Conservation (phyloP, 2,329 filamentous ascomycete species). For the Sporothrix phasma region DNA sequence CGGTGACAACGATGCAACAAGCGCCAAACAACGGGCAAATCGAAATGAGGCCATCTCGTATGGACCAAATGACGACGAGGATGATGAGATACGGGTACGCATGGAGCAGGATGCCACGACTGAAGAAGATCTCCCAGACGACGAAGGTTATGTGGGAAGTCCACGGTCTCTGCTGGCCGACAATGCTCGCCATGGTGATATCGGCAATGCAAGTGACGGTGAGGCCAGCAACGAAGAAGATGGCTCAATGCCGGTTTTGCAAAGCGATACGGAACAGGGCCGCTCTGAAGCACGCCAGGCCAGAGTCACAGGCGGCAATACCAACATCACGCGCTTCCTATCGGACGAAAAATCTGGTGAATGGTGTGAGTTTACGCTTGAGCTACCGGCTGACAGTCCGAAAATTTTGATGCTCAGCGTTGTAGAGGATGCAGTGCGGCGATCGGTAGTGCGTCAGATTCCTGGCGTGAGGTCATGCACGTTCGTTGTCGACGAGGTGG, state of each 20-base stretch:
- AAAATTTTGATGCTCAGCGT: conserved; percentile 91
- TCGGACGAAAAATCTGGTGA: conserved; percentile 66
- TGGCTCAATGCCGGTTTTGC: conserved; percentile 24
- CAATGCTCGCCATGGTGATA: background rate
- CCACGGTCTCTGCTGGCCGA: conserved; percentile 28
- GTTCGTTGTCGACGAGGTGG: conserved; percentile 50
- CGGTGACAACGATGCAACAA: conserved; percentile 68
- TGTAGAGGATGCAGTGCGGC: conserved; percentile 69
- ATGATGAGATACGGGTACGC: conserved; percentile 60
- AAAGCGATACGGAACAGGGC: conserved; percentile 19
- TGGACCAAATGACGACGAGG: conserved; percentile 85
- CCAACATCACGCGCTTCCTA: conserved; percentile 63
- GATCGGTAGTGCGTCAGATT: conserved; percentile 80
- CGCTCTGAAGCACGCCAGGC: conserved; percentile 44
- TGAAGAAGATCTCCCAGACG: conserved; percentile 44
- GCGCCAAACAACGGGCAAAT: conserved; percentile 64
- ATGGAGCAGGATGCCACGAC: conserved; percentile 49
- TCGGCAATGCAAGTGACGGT: background rate
- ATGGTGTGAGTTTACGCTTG: conserved; percentile 72
- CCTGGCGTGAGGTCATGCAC: conserved; percentile 64
- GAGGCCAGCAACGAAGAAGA: background rate
- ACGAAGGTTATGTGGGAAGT: conserved; percentile 43
- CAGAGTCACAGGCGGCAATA: conserved; percentile 52
- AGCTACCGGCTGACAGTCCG: conserved; percentile 68
- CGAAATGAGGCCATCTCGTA: conserved; percentile 77